A percentile compares a stretch with the other conserved stretches of the same genome.
Conservation (phyloP, 1,139 yeast species). For the Torulaspora globosa region DNA sequence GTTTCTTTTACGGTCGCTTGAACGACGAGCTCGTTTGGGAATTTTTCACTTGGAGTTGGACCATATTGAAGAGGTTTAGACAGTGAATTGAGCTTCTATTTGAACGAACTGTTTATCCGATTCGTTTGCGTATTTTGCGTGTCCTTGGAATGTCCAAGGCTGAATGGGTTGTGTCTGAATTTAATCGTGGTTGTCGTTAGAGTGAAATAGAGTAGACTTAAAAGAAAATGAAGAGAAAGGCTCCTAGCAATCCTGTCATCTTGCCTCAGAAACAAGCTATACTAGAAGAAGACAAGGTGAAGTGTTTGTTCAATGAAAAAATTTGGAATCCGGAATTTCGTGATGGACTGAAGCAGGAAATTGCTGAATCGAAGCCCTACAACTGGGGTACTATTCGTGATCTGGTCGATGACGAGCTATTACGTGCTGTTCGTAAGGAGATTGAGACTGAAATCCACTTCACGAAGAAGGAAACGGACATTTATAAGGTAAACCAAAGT, state of each 20-base stretch:
- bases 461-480: constrained; percentile 94
- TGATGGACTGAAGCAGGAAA: constrained; percentile 40
- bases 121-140: not conserved
- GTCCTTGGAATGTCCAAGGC: not conserved
- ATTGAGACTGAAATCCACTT: constrained; percentile 80
- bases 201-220: not conserved
- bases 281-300: constrained; percentile 40
- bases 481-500: constrained; percentile 88
- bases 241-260: constrained; percentile 9
- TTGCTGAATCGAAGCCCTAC: constrained; percentile 65
- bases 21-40: constrained; percentile 5
- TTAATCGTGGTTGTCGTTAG: not conserved
- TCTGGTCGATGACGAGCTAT: constrained; percentile 68
- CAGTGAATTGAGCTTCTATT: not conserved
- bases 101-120: not conserved
- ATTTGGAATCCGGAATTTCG: constrained; percentile 51
- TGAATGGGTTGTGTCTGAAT: not conserved
- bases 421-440: constrained; percentile 78
- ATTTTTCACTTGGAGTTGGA: not conserved
- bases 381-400: constrained; percentile 81
- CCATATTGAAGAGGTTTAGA: not conserved
- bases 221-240: constrained; percentile 21
- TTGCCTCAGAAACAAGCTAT: constrained; percentile 25
- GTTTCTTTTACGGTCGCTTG: constrained; percentile 2
- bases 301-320: constrained; percentile 49